phyloP scores from a whole-genome alignment of 345 rosid species.

The Gynandropsis gynandra region DNA sequence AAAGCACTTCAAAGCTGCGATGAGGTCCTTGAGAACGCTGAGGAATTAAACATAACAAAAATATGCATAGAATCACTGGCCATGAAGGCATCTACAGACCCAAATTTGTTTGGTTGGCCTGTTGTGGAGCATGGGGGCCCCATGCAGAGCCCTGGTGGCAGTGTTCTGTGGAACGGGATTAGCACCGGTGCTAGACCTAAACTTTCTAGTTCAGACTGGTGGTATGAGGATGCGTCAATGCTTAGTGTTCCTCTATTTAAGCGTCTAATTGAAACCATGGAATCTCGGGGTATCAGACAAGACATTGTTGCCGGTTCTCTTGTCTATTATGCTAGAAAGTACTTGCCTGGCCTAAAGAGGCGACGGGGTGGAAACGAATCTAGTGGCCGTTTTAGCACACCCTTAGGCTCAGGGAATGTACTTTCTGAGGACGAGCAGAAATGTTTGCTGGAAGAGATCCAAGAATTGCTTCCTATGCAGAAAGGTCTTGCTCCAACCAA shows the following conservation, averaged over 20 bases:
- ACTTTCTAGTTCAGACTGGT: slow-evolving; percentile 32
- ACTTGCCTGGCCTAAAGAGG: slow-evolving; percentile 75
- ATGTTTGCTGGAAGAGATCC: no score
- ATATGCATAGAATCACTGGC: slow-evolving; percentile 57
- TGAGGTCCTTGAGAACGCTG: slow-evolving; percentile 39
- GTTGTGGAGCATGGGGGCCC: no score
- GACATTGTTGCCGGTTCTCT: slow-evolving; percentile 62
- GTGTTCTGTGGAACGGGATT: no score
- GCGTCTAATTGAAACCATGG: slow-evolving; percentile 52
- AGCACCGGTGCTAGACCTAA: no score
- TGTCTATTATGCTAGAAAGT: slow-evolving; percentile 53
- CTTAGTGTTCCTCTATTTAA: slow-evolving; percentile 45
- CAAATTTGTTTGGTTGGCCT: slow-evolving; percentile 79
- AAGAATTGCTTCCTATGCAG: no score
- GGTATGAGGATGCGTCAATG: slow-evolving; percentile 50
- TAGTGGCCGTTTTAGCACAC: no score
- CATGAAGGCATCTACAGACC: slow-evolving; percentile 46
- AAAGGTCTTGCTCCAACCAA: no score
- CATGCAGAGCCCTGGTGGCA: no score
- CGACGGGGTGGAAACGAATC: no score
- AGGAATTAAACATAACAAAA: slow-evolving; percentile 42
- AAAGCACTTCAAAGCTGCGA: slow-evolving; percentile 71
- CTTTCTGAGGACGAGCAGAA: slow-evolving; percentile 64
- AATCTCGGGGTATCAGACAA: slow-evolving; percentile 32
- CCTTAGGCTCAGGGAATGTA: no score